Conservation (phyloP, 257 asterid genomes). For the Solanum virginianum region DNA sequence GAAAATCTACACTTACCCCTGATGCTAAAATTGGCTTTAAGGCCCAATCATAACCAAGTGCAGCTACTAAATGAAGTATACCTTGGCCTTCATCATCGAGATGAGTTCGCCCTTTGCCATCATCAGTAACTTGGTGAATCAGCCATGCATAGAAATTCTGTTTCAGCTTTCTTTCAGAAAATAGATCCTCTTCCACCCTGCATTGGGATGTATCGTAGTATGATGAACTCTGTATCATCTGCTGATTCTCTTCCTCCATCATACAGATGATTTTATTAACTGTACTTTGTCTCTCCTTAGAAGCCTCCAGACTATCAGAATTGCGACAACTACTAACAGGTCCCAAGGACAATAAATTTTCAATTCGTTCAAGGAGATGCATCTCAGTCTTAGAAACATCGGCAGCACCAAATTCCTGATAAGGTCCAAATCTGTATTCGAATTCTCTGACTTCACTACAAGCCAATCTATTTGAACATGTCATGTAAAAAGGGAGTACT, state of each 20-base stretch:
- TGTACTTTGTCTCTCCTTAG: conserved; percentile 20
- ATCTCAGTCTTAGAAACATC: conserved; percentile 13
- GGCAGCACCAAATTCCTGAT: conserved; percentile 10
- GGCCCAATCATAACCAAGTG: conserved; percentile 94
- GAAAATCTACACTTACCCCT: conserved; percentile 76
- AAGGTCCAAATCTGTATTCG: conserved; percentile 41
- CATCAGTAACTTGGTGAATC: conserved; percentile 44
- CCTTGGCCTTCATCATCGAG: conserved; percentile 79
- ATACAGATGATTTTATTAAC: conserved; percentile 30
- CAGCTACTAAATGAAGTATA: conserved; percentile 85
- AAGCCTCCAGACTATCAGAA: conserved; percentile 11
- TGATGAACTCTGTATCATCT: conserved; percentile 20
- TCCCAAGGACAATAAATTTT: conserved; percentile 28
- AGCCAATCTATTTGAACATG: conserved; percentile 74
- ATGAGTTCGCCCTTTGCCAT: conserved; percentile 42
- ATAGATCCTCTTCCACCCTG: conserved; percentile 31
- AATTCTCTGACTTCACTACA: conserved; percentile 87
- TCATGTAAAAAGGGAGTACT: conserved; percentile 56
- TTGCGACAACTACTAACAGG: conserved; percentile 16
- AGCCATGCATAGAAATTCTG: conserved; percentile 69
- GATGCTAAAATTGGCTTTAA: conserved; percentile 54
- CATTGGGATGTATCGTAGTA: conserved; percentile 18
- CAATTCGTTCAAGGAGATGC: conserved; percentile 53
- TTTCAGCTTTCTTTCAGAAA: conserved; percentile 42
- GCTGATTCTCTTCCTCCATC: conserved; percentile 49